Evolutionary conservation across 441 rosid species (phyloP).

Genomic region (Brassica hybrid): DNA sequence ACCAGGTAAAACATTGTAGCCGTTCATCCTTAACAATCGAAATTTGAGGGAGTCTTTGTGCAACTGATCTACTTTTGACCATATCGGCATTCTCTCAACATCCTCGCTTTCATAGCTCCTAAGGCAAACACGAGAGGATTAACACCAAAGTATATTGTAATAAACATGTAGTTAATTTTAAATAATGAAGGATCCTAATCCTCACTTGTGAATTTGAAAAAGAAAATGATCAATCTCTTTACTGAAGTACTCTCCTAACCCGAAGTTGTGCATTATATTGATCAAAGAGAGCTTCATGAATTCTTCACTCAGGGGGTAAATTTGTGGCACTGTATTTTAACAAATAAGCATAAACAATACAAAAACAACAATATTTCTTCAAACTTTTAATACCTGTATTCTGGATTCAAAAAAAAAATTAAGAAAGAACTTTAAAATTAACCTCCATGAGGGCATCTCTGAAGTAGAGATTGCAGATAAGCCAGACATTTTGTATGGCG

Average conservation of each 20-base stretch:
- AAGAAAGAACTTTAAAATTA: neutral
- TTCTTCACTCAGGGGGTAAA: conserved; percentile 56
- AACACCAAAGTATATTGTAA: neutral
- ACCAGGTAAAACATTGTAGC: conserved; percentile 56
- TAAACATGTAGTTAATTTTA: neutral
- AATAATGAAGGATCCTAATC: neutral
- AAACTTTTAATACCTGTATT: neutral
- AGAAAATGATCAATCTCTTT: conserved; percentile 51
- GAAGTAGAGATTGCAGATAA: conserved; percentile 54
- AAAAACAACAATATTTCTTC: neutral
- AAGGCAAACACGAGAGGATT: neutral
- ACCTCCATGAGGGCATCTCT: conserved; percentile 56
- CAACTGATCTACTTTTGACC: conserved; percentile 38
- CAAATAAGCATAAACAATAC: neutral
- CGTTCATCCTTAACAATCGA: conserved; percentile 58
- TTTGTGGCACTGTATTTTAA: conserved; percentile 50
- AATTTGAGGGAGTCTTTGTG: conserved; percentile 62
- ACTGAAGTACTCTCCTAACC: conserved; percentile 56
- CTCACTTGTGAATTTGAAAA: conserved; percentile 51
- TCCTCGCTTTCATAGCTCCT: conserved; percentile 48
- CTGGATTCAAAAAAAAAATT: neutral
- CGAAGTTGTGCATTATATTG: conserved; percentile 55
- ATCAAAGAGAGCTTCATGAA: conserved; percentile 53
- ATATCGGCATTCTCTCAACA: conserved; percentile 4
- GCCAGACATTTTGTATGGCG: conserved; percentile 48